Evolutionary conservation across 345 rosid species (phyloP), one percentile per base, ranked within the genome.

Genomic region (Linum trigynum): DNA sequence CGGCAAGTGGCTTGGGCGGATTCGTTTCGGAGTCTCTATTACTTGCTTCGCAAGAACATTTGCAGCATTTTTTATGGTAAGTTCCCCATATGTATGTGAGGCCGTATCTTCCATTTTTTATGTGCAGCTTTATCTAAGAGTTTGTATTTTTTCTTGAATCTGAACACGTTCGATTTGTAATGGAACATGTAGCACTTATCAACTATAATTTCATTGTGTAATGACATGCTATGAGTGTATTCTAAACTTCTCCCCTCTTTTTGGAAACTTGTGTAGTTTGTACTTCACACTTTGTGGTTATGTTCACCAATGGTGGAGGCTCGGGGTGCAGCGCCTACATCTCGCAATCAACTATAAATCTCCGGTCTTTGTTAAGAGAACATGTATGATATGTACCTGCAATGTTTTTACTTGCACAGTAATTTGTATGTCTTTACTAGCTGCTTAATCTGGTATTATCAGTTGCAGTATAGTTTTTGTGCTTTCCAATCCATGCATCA

Each of bases 41-140:
- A 76, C 80, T 79, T 85, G 90, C 81, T 86, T 67, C 86, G 96
- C 73, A 86, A 89, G 82, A 82, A 80, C 58, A 71, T 67, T 51
- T 94, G 95, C 78, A 73, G 74, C 72, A 66, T 87, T 61, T 94
- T 91, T 76, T 94, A 90, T 71, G 97, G 99, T 94, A 87, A 81
- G 40, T 62, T 57, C 57, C 32, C 57, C 38, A n/a, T 67, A 43
- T 53, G 2, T 0, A 55, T 43, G 17, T 53, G 51, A 14, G 3
- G 38, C 53, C 16, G 2, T 37, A 38, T 55, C n/a, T n/a, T 39
- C 37, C 37, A 66, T n/a, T n/a, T n/a, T n/a, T n/a, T n/a, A n/a
- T n/a, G n/a, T 41, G 68, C 51, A n/a, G 66, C 65, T 9, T 53
- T 56, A 37, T 50, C 11, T 70, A 59, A 9, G 39, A 48, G 17